These are phyloP conservation scores for Fonsecaea pugnacius DNA, from an alignment of 2,329 filamentous ascomycete genomes.

Conservation along the genomic window DNA sequence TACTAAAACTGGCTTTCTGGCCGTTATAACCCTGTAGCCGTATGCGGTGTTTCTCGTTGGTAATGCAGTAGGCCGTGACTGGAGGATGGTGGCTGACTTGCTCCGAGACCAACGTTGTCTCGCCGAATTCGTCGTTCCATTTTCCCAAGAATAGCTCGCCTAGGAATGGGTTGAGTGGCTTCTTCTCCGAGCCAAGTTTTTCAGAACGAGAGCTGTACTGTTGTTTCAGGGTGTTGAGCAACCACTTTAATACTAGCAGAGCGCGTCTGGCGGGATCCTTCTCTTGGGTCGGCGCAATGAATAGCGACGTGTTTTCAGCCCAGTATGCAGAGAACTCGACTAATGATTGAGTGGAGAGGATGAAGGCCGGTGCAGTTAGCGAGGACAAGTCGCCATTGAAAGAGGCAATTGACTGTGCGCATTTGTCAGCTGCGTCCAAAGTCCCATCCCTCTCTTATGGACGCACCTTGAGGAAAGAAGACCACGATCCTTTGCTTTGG, in stretches of 20 bases:
- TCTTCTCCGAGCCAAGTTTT: conserved; percentile 88
- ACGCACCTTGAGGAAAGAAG: conserved; percentile 53
- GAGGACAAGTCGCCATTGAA: conserved; percentile 84
- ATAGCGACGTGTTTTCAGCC: conserved; percentile 71
- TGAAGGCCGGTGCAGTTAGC: conserved; percentile 79
- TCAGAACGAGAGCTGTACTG: conserved; percentile 78
- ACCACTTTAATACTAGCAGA: conserved; percentile 85
- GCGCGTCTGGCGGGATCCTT: conserved; percentile 74
- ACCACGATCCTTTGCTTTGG: conserved; percentile 50
- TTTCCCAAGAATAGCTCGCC: conserved; percentile 91
- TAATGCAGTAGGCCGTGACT: conserved; percentile 90
- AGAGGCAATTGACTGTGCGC: conserved; percentile 68
- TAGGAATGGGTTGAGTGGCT: conserved; percentile 93
- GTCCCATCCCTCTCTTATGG: neutral
- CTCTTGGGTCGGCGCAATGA: conserved; percentile 76
- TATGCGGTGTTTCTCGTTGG: conserved; percentile 81
- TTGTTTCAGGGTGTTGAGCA: conserved; percentile 82
- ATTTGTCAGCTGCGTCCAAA: conserved; percentile 13
- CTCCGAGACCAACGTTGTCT: conserved; percentile 85
- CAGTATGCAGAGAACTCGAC: conserved; percentile 69
- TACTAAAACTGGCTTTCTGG: conserved; percentile 92
- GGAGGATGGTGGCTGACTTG: conserved; percentile 95
- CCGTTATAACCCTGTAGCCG: conserved; percentile 82
- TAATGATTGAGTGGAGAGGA: conserved; percentile 76
- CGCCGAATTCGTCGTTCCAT: conserved; percentile 79